Evolutionary conservation across 805 yeast genomes (phyloP), one percentile per base, ranked within the genome.

Genomic region (Yarrowia sp.): DNA sequence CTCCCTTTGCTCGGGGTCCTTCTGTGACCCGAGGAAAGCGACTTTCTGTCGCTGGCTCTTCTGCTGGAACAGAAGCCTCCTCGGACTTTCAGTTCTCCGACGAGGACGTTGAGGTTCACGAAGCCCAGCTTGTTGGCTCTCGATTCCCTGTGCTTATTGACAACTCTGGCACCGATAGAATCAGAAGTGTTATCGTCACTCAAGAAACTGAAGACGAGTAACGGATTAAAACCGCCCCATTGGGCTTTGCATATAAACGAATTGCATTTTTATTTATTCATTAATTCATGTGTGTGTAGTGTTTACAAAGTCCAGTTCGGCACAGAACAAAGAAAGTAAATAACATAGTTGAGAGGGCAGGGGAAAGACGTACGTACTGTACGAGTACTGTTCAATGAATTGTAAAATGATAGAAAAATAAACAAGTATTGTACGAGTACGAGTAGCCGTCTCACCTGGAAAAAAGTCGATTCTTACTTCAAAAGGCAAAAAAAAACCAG

Each of bases 11-110:
- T 16, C 51, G 63, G 4, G 63, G 63, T 9, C 51, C 51, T 2
- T 41, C 51, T 16, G 63, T 58, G 17, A 58, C 63, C 5, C 38
- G 63, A 21, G 63, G 63, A 4, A 58, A 58, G 51, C 51, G 40
- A 3, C 38, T 58, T 11, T 58, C 63, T 2, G 17, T 58, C 9
- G 8, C 48, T 6, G 28, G 49, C 9, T 10, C 59, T 9, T 4
- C 43, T 14, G 6, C 26, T 9, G 38, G 28, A n/a, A 26, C 62
- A 26, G 54, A 48, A 8, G 5, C 33, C 12, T 35, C 33, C 12
- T 35, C 36, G 11, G 62, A 38, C 19, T 54, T 40, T 26, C 62
- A 54, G 48, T 51, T 51, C 26, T 51, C 44, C n/a, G 62, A 54
- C 26, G 62, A 54, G 19, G 62, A 54, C 12, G 14, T 54, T 24